Evolutionary conservation across 1,284 basidiomycete genomes (phyloP), one percentile per base, ranked within the genome.

Genomic region (Ganoderma lingzhi): DNA sequence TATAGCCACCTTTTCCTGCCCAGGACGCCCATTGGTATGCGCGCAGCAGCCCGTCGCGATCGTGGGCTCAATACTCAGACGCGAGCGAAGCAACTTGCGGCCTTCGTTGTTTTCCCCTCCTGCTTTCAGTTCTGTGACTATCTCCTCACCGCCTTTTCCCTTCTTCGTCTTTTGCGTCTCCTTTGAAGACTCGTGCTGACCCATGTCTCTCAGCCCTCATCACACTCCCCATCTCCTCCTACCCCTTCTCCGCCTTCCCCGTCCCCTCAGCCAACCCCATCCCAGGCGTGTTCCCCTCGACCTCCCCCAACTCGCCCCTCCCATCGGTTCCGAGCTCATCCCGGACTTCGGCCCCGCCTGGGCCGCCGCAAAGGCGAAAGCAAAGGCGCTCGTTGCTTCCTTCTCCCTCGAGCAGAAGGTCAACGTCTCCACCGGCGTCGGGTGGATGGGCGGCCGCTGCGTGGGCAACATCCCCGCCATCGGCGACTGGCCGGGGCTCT

Each of bases 401-500:
- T 79, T 79, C 66, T 78, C 82, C 6, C 76, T 85, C 48, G 80
- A 83, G 63, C 77, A 86, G 70, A 86, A 85, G 71, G 85, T 82
- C 6, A 82, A 78, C 32, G 72, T 83, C 17, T 79, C 79, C 5
- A 84, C 83, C 3, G 84, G 84, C 17, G 76, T 84, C 2, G 82
- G 82, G n/a, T 90, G 89, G 84, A 70, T 61, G 70, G 70, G 74
- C 42, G 84, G 85, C 6, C 79, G 72, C 0, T 85, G 84, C 64
- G 83, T 84, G 0, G 84, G 84, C 10, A 85, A 86, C 70, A 86
- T 79, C 32, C 77, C 80, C 0, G 37, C 79, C 23, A 74, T 80
- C 3, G 81, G 81, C 5, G 78, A 78, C 64, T 84, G 83, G 42
- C 89, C 90, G 3, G 90, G 91, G 10, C 79, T 94, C 17, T 95